Evolutionary conservation across 257 asterid species (phyloP), one percentile per base, ranked within the genome.

Genomic region (Coffea eugenioides): DNA sequence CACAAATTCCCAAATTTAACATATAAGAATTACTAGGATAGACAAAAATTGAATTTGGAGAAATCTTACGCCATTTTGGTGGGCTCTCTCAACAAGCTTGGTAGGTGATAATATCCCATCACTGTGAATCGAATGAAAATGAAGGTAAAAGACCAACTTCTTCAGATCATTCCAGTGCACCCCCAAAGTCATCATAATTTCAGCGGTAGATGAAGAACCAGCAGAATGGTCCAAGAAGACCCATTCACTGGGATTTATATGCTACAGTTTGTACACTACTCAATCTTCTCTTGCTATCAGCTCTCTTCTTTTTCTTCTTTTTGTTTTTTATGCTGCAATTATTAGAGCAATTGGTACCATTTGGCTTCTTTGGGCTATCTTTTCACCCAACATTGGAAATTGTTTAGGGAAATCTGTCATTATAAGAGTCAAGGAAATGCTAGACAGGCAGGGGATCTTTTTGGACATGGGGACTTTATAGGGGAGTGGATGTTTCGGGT

Each of bases 61-160:
- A 76, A 81, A 79, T 80, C 73, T 61, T 10, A 94, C 99, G 94
- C 98, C 98, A 83, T 87, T 88, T 43, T 88, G 94, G 88, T 96
- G 97, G 31, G 99, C 99, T 89, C 96, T 92, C 84, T 96, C 99
- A 46, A 96, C 91, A 69, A 96, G 98, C 90, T 92, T 96, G 52
- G 98, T 49, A 82, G 99, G 98, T 62, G 98, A 88, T 85, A 96
- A 88, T 83, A 83, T 94, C 23, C 99, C 99, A 88, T 96, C 99
- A 82, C 99, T 96, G 82, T 90, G 91, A 80, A 88, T 88, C 1
- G 98, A 88, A 88, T 96, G 99, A 54, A 83, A 92, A 78, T 96
- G 99, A 68, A 96, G 87, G 76, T 96, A 97, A 80, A 96, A 94
- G 8, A 90, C 88, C 79, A 94, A 88, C 81, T 91, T 96, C 79